Percentiles rank a stretch among this genome's conserved stretches.
Conservation (phyloP, 805 yeast genomes). For the Ogataea glucozyma region DNA sequence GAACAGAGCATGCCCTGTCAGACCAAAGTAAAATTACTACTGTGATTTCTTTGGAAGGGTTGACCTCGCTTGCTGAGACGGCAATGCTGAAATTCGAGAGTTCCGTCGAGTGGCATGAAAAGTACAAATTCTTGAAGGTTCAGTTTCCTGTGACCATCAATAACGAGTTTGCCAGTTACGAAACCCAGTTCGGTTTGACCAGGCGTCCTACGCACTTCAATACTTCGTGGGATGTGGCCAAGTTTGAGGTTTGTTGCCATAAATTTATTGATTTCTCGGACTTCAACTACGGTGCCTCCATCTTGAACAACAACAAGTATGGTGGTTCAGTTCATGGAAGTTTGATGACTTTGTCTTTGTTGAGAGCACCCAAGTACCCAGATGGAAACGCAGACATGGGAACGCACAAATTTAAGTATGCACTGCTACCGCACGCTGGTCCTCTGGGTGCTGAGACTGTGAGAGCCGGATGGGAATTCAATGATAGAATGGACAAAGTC, state of each 20-base stretch:
- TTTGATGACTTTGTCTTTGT: slow-evolving; percentile 76
- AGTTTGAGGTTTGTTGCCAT: slow-evolving; percentile 94
- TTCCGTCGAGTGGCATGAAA: slow-evolving; percentile 83
- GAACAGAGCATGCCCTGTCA: slow-evolving; percentile 62
- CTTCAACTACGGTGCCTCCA: slow-evolving; percentile 79
- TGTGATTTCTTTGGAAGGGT: slow-evolving; percentile 66
- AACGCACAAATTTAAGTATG: slow-evolving; percentile 76
- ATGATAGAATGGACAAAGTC: slow-evolving; percentile 44
- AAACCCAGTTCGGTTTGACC: slow-evolving; percentile 91
- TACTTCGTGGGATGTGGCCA: slow-evolving; percentile 95
- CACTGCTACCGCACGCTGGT: slow-evolving; percentile 81
- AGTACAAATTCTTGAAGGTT: slow-evolving; percentile 84
- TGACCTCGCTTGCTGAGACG: slow-evolving; percentile 36
- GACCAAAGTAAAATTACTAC: slow-evolving; percentile 60
- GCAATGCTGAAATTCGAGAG: slow-evolving; percentile 53
- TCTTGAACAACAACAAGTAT: slow-evolving; percentile 82
- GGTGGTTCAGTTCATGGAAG: slow-evolving; percentile 96
- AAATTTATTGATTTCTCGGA: slow-evolving; percentile 92
- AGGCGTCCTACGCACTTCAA: slow-evolving; percentile 92
- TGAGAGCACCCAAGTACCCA: slow-evolving; percentile 92
- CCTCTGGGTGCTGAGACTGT: slow-evolving; percentile 64
- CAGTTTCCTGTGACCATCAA: slow-evolving; percentile 90
- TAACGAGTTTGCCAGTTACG: slow-evolving; percentile 79
- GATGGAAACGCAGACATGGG: slow-evolving; percentile 97
- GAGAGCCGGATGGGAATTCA: slow-evolving; percentile 75